phyloP scores from a whole-genome alignment of 140 eudicot genomes.

The Erigeron philadelphicus region DNA sequence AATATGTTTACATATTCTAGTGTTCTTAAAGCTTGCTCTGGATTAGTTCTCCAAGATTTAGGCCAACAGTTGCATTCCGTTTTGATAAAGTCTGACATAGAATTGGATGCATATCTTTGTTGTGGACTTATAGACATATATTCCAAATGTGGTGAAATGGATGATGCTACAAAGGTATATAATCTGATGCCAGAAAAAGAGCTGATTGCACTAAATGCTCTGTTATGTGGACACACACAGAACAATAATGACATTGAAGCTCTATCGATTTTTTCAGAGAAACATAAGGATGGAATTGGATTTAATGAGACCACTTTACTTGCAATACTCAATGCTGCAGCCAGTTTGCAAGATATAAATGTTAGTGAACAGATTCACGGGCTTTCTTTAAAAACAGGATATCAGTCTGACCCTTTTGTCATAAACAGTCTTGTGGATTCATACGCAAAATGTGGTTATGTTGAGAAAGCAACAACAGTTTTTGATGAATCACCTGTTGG shows the following conservation, averaged over 20 bases:
- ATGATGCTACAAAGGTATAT: constrained; percentile 52
- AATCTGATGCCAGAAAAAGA: constrained; percentile 54
- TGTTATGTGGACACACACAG: constrained; percentile 57
- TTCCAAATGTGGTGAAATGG: constrained; percentile 54
- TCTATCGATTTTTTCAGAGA: constrained; percentile 41
- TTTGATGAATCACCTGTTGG: constrained; percentile 50
- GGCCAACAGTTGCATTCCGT: constrained; percentile 65
- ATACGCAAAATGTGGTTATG: constrained; percentile 57
- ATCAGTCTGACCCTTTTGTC: constrained; percentile 47
- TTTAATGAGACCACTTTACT: constrained; percentile 65
- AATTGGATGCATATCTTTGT: constrained; percentile 53
- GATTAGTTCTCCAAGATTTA: constrained; percentile 41
- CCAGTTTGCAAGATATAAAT: constrained; percentile 43
- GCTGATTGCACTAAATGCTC: constrained; percentile 51
- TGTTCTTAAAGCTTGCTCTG: constrained; percentile 84
- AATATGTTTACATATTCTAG: constrained; percentile 76
- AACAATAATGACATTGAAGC: constrained; percentile 46
- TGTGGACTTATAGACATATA: constrained; percentile 80
- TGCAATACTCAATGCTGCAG: constrained; percentile 51
- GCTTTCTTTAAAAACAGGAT: constrained; percentile 54
- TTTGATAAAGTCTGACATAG: constrained; percentile 52
- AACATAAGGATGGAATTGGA: constrained; percentile 35
- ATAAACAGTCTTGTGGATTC: constrained; percentile 64
- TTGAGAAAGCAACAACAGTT: constrained; percentile 44
- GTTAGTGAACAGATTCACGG: constrained; percentile 58